Conservation (phyloP, 164 flowering plant species). For the Nelumbo lutea region DNA sequence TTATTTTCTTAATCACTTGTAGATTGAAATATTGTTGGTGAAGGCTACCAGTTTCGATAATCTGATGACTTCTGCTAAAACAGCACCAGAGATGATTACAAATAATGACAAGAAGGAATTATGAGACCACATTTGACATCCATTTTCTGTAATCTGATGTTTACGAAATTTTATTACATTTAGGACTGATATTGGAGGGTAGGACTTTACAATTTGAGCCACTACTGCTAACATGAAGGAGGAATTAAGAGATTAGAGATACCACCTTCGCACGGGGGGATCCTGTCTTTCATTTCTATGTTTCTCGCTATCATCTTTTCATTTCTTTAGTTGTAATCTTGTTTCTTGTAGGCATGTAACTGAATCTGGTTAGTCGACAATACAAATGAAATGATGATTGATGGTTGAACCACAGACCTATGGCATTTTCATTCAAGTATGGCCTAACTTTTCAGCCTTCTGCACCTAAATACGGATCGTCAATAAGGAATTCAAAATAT, state of each 20-base stretch:
- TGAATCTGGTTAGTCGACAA: background rate
- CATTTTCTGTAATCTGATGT: background rate
- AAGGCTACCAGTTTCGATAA: background rate
- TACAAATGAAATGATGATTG: background rate
- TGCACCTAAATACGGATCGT: too few species aligned
- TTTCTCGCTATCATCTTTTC: background rate
- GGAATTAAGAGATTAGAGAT: background rate
- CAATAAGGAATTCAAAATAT: too few species aligned
- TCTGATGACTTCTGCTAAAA: background rate
- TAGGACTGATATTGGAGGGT: background rate
- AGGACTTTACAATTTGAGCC: slow-evolving; percentile 1
- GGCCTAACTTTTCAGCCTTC: too few species aligned
- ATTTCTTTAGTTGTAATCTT: background rate
- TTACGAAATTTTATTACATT: background rate
- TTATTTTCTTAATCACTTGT: background rate
- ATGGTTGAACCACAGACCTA: too few species aligned
- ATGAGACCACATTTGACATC: background rate
- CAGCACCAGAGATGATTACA: background rate
- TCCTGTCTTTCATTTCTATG: background rate
- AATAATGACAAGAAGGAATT: slow-evolving; percentile 8
- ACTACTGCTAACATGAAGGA: slow-evolving; percentile 13
- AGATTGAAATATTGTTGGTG: background rate
- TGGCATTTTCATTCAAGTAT: too few species aligned
- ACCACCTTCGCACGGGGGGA: background rate
- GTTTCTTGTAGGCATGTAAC: background rate